Conservation (phyloP, 768 basidiomycete species). For the Kwoniella botswanensis region DNA sequence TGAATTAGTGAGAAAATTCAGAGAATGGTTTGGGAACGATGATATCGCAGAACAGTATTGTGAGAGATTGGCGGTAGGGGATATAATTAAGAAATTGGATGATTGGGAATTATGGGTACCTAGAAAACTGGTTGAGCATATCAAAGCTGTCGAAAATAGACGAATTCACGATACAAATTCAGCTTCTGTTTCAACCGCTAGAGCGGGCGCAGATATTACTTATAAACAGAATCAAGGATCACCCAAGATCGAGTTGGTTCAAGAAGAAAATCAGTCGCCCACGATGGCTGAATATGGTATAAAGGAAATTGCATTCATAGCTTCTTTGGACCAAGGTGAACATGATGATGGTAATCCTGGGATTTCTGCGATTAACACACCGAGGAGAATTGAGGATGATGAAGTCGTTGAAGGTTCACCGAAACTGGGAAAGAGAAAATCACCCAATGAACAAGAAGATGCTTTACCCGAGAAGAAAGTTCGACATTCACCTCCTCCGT, state of each 20-base stretch:
- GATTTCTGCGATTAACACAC: neutral
- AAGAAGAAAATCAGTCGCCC: slow-evolving; percentile 4
- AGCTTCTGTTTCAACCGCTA: neutral
- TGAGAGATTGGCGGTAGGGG: neutral
- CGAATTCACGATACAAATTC: neutral
- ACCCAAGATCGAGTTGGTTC: slow-evolving; percentile 18
- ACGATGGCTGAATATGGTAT: slow-evolving; percentile 18
- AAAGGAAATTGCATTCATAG: slow-evolving; percentile 7
- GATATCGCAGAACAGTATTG: slow-evolving; percentile 18
- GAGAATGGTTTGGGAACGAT: slow-evolving; percentile 6
- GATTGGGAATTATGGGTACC: slow-evolving; percentile 12
- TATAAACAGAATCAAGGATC: neutral
- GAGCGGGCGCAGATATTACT: no score
- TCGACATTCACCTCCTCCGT: neutral
- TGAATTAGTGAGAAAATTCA: slow-evolving; percentile 2
- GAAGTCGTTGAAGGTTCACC: slow-evolving; percentile 1
- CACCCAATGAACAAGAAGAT: neutral
- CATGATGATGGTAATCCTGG: neutral
- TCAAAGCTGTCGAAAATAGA: neutral
- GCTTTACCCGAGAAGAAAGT: neutral
- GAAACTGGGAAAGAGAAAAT: slow-evolving; percentile 19
- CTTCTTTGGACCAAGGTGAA: neutral
- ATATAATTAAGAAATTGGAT: slow-evolving; percentile 13
- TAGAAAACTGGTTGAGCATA: neutral
- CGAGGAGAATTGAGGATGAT: neutral